Percentiles rank a stretch among this genome's conserved stretches.
phyloP scores from a whole-genome alignment of 306 rosid species.

The Calophaca sinica region DNA sequence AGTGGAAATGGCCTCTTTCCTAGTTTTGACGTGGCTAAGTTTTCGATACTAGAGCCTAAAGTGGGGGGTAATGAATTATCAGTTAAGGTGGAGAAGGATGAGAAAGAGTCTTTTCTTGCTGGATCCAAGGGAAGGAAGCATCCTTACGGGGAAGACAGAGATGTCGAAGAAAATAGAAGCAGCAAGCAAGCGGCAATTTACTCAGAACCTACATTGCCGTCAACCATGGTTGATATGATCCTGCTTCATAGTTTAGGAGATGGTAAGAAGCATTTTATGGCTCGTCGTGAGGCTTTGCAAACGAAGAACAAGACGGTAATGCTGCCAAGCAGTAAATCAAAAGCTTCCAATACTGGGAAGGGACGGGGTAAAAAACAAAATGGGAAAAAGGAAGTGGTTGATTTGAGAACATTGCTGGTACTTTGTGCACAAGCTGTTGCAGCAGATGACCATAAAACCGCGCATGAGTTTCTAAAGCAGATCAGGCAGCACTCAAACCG shows the following conservation, averaged over 20 bases:
- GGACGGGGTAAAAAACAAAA: slow-evolving; percentile 77
- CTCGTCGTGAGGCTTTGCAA: slow-evolving; percentile 71
- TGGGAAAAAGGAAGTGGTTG: slow-evolving; percentile 76
- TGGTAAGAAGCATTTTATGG: slow-evolving; percentile 52
- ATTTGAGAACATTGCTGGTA: slow-evolving; percentile 83
- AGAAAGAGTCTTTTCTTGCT: slow-evolving; percentile 34
- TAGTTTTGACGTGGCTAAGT: slow-evolving; percentile 49
- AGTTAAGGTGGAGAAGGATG: slow-evolving; percentile 64
- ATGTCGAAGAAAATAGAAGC: slow-evolving; percentile 72
- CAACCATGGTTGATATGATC: slow-evolving; percentile 67
- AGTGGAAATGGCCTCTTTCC: slow-evolving; percentile 59
- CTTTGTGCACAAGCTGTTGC: slow-evolving; percentile 95
- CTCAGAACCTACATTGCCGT: slow-evolving; percentile 67
- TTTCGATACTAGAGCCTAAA: slow-evolving; percentile 39
- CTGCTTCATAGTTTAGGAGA: slow-evolving; percentile 67
- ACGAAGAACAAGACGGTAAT: slow-evolving; percentile 44
- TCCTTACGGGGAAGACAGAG: slow-evolving; percentile 57
- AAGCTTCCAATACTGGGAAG: slow-evolving; percentile 56
- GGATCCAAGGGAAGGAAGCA: slow-evolving; percentile 70
- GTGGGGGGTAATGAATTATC: slow-evolving; percentile 38
- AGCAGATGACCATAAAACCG: slow-evolving; percentile 80
- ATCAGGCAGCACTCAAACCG: slow-evolving; percentile 76
- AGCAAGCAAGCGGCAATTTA: slow-evolving; percentile 79
- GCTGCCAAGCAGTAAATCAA: slow-evolving; percentile 58
- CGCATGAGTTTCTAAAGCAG: slow-evolving; percentile 73